Evolutionary conservation across 345 rosid species (phyloP), one percentile per base, ranked within the genome.

Genomic region (Salix caprea): DNA sequence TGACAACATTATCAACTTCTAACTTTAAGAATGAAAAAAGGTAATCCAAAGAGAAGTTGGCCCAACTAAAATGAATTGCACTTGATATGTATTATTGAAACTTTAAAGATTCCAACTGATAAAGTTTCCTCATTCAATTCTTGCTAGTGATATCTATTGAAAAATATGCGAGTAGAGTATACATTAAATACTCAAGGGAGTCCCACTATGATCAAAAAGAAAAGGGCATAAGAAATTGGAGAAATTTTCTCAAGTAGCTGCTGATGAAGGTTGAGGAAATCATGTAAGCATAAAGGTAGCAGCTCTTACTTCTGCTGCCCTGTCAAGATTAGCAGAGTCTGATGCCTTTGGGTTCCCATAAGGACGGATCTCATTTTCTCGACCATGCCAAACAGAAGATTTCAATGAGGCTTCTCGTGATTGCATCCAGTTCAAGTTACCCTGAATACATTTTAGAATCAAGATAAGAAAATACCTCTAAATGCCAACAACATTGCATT

Each of bases 391-490:
- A 76, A 96, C 98, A 77, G 97, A 87, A 66, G 99, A 91, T 84
- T 87, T 91, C 85, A 96, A 77, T 19, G 94, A 87, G 74, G 90
- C 80, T 87, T 96, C 99, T 80, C 99, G 90, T 82, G 99, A 96
- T 86, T 89, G 97, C 99, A 96, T 96, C 99, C 99, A 96, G 58
- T 96, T 96, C 86, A 96, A 86, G 87, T 96, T 96, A 65, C 99
- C 99, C 99, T 96, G 78, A 76, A 88, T 50, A 69, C 62, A 24
- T 56, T 75, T 67, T 61, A 71, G 58, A n/a, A 67, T 65, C 42
- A 69, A 52, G 34, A 56, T 60, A 58, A n/a, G 75, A 46, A 64
- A 56, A 80, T 44, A 50, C 66, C 60, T 64, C 65, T 4, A 12
- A 77, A 40, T 77, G 36, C 62, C n/a, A 65, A 54, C 9, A 12